Evolutionary conservation across 768 basidiomycete species (phyloP), one percentile per base, ranked within the genome.

Genomic region (Lepiota venenata): DNA sequence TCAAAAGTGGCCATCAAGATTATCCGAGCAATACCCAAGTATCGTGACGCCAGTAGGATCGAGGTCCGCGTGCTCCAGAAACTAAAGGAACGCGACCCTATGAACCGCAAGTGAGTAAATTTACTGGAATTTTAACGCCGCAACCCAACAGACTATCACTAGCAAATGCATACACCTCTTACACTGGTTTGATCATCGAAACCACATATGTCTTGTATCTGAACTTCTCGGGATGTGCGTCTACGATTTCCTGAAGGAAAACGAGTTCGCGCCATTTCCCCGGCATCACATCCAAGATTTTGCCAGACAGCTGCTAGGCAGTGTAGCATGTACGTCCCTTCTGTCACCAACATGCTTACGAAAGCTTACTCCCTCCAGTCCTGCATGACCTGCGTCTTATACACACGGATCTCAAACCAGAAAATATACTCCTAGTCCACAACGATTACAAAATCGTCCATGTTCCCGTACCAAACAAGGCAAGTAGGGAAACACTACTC

Each of bases 91-190:
- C 80, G 86, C 51, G 96, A 99, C 74, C 90, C 93, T 12, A 70
- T 74, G 62, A 98, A 98, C 71, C 74, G 79, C 64, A 86, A 96
- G 96, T 97, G 66, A 60, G 94, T 81, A 55, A 52, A 35, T 36
- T 52, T 50, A 56, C 56, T 50, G 48, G 38, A 20, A 46, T 43
- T 25, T 58, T 57, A 51, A 42, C 50, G 47, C 42, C 44, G 35
- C 53, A n/a, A 47, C 52, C 50, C 55, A 56, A 46, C 44, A 22
- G 46, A 56, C 60, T 63, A 18, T 68, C 71, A 22, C 58, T 47
- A 98, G 97, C 69, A 97, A 98, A 87, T 99, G 97, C 72, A 97
- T 99, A 49, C 95, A 98, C 70, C 78, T 98, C 27, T 74, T 94
- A 50, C 83, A 93, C 63, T 92, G 87, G 83, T 98, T 99, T 69